These are phyloP conservation scores for Hymenoscyphus albidus DNA, from an alignment of 2,329 filamentous ascomycete species.

Conservation along the genomic window DNA sequence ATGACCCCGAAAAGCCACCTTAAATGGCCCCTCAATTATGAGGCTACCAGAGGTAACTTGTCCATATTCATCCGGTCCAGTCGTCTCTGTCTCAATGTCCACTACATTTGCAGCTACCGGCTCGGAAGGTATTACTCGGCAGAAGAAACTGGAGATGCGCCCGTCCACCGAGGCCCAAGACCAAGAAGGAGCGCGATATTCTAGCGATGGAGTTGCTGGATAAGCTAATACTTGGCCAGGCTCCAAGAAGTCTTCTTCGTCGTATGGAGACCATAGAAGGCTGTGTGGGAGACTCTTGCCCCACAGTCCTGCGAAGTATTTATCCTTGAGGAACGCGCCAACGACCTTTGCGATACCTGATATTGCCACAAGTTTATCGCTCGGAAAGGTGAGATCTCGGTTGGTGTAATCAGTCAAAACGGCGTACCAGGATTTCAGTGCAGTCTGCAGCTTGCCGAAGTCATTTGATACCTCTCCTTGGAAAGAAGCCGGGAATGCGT, in stretches of 20 bases:
- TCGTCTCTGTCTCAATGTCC: background rate
- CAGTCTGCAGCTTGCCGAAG: background rate
- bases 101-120: background rate
- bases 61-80: background rate
- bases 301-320: slow-evolving; percentile 3
- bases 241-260: background rate
- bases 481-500: background rate
- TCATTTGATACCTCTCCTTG: background rate
- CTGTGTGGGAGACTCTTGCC: background rate
- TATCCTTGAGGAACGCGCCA: background rate
- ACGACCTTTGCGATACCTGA: slow-evolving; percentile 7
- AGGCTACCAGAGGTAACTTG: background rate
- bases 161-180: background rate
- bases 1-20: background rate
- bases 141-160: background rate
- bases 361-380: slow-evolving; percentile 5
- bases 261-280: slow-evolving; percentile 7
- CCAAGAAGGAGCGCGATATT: background rate
- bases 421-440: background rate
- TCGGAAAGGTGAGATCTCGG: slow-evolving; percentile 1
- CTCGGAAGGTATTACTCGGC: background rate
- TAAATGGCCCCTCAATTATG: background rate
- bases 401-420: background rate
- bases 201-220: background rate
- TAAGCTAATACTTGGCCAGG: background rate